Base-by-base conservation (phyloP, 2,329 filamentous ascomycete species). In the Clarireedia hainanense region DNA sequence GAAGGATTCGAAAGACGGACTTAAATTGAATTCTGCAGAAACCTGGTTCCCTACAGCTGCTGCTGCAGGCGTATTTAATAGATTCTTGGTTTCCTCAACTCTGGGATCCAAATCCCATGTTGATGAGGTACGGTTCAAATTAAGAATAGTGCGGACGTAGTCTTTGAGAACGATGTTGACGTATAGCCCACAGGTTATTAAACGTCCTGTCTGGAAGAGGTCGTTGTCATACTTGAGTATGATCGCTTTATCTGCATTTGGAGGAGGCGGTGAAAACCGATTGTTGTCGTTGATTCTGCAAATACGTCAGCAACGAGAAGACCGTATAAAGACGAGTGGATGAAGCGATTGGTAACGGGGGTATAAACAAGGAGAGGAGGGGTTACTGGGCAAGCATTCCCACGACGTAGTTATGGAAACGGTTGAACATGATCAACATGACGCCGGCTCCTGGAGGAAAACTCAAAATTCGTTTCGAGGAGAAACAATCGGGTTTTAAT, bases 401-500 rank as follows among this genome's bases (percentile, higher is more conserved):
- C 1, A 88, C 91, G 0, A 91, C 82, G 61, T 94, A 80, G 71
- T 97, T 96, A 72, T 96, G 92, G 75, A 64, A 67, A 48, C 83
- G 72, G 64, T 86, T 86, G 72, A 90, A 85, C 86, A 91, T 89
- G 70, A 91, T 78, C 27, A 91, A 72, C 3, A 91, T 20, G 20
- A 20, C 20, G 20, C 20, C 20, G 20, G 20, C 20, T 20, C 86
- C 86, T 0, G 88, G 85, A 0, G 88, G 88, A 65, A 88, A 85
- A 9, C 81, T 85, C 24, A 85, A 71, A 2, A 91, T 73, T 53
- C 88, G 78, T 70, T 84, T 83, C 65, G 90, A 86, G 2, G 85
- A 81, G 61, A 87, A 91, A 6, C 76, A 75, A 63, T 92, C 88
- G 0, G 84, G 77, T 74, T 91, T 89, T 61, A 91, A 73, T 67